Conservation (phyloP, 2,329 filamentous ascomycete genomes). For the Ophiocordyceps camponoti-saundersi region DNA sequence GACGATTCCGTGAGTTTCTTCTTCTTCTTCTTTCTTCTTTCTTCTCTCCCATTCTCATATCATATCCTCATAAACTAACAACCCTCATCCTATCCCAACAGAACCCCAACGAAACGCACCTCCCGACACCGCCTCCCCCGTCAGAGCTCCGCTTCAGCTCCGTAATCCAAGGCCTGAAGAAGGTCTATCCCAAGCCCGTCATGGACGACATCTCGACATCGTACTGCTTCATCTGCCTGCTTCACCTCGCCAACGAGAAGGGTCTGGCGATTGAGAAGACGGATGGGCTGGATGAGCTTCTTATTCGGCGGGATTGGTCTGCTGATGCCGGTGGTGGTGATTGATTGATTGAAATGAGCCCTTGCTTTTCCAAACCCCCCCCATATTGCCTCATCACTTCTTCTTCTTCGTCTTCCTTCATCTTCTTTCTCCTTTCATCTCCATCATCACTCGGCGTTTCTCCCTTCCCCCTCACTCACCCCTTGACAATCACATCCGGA, state of each 20-base stretch:
- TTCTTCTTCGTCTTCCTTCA: too few species aligned
- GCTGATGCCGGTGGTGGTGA: constrained; percentile 34
- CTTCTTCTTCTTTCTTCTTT: too few species aligned
- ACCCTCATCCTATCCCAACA: neutral
- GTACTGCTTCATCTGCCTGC: constrained; percentile 79
- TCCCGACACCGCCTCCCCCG: constrained; percentile 12
- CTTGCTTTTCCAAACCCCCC: too few species aligned
- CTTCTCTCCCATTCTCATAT: too few species aligned
- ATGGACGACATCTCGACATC: constrained; percentile 93
- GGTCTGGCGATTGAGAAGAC: constrained; percentile 60
- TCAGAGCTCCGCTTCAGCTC: constrained; percentile 62
- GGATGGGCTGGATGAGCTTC: constrained; percentile 38
- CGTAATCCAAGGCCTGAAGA: constrained; percentile 77
- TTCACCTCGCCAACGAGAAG: constrained; percentile 88
- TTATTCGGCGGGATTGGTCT: constrained; percentile 44
- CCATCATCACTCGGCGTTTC: too few species aligned
- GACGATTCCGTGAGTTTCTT: too few species aligned
- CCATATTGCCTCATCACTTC: too few species aligned
- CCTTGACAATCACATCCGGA: too few species aligned
- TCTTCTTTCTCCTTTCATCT: too few species aligned
- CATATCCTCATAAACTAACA: too few species aligned
- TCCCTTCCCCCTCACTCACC: too few species aligned
- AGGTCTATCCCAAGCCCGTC: constrained; percentile 68
- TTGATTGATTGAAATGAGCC: too few species aligned
- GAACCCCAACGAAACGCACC: neutral